Conservation (phyloP, 495 filamentous ascomycete genomes). For the Talaromyces proteolyticus region DNA sequence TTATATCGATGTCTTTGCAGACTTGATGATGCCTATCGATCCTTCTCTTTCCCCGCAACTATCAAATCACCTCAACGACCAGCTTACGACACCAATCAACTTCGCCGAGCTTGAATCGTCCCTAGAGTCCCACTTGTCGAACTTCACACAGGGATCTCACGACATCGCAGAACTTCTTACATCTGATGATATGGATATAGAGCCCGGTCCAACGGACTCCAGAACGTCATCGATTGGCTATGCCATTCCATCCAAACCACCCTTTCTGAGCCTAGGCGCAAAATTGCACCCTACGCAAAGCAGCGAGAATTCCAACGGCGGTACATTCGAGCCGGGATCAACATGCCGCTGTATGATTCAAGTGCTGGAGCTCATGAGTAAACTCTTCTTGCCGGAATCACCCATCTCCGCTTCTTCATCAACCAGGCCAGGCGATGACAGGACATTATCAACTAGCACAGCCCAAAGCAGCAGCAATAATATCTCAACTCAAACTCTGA, state of each 20-base stretch:
- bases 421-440: background rate
- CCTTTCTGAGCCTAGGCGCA: background rate
- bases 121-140: background rate
- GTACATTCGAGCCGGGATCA: background rate
- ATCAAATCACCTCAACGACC: background rate
- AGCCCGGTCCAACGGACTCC: background rate
- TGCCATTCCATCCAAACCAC: background rate
- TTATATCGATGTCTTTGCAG: background rate
- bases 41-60: background rate
- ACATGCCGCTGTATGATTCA: background rate
- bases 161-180: background rate
- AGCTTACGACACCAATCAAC: background rate
- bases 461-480: background rate
- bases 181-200: background rate
- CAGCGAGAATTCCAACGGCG: background rate
- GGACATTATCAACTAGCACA: background rate
- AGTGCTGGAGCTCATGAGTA: background rate
- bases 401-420: background rate
- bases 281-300: background rate
- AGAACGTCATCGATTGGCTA: background rate
- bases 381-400: background rate
- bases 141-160: background rate
- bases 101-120: background rate
- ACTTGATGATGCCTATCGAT: background rate
- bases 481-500: conserved; percentile 9